Evolutionary conservation across 1,139 yeast genomes (phyloP), one percentile per base, ranked within the genome.

Genomic region (Scheffersomyces illinoinensis): DNA sequence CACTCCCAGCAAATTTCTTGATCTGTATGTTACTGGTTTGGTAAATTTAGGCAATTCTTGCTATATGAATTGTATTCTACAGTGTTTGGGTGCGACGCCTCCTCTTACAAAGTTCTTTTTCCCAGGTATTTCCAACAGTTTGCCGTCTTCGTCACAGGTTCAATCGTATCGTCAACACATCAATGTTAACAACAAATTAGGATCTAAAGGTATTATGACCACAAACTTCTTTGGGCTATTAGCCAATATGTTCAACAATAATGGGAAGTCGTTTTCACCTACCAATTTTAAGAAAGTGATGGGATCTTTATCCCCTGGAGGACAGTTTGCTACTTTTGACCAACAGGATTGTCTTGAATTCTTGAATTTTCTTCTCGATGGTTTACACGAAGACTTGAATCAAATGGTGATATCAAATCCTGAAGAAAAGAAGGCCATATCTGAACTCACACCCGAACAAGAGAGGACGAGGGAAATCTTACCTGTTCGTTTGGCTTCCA

Each of bases 291-390:
- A 90, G 69, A 76, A 78, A 58, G 84, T 90, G 10, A 78, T 88
- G 53, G 96, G 96, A 0, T 79, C 87, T 1, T 73, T 90, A 21
- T 86, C 92, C n/a, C 86, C 90, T 0, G 83, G 86, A 39, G 66
- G 70, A 49, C 84, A 80, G 57, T 91, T 91, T 73, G 85, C 85
- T 14, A 88, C 89, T n/a, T 79, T 76, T 64, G 93, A 91, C 58
- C 98, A 95, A 73, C 99, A 95, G 70, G 99, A 95, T 72, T 91
- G 97, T 64, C 93, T 93, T 59, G 98, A 95, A 70, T 93, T 93
- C 70, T 79, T 95, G 62, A 91, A 90, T 57, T 93, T 92, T 68
- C 70, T 95, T 19, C 78, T 95, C 54, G 98, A 93, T 72, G 88
- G 93, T 0, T 75, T 95, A 47, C 98, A 95, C 70, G 97, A 92